Conservation (phyloP, 75 land plant genomes). For the Picea glauca region DNA sequence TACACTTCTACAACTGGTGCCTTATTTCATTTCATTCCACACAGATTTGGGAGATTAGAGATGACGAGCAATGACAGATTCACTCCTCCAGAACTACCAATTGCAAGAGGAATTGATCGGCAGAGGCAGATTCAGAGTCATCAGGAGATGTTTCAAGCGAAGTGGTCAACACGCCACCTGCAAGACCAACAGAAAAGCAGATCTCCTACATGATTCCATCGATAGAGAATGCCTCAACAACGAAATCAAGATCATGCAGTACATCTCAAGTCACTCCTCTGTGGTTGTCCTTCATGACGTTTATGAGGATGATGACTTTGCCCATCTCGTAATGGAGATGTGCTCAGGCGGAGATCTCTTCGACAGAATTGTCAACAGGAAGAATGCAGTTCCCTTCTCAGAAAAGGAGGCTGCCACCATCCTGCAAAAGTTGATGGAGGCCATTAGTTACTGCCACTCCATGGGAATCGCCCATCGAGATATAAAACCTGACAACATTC, state of each 20-base stretch:
- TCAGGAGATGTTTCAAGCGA: conserved; percentile 22
- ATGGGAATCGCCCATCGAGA: conserved; percentile 58
- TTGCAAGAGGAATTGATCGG: conserved; percentile 33
- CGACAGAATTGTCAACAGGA: conserved; percentile 18
- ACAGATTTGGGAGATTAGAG: too few species aligned
- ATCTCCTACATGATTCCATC: too few species aligned
- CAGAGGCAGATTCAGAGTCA: conserved; percentile 41
- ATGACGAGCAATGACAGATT: too few species aligned
- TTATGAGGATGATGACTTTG: conserved; percentile 27
- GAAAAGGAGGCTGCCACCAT: conserved; percentile 37
- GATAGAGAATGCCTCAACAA: too few species aligned
- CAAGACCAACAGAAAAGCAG: too few species aligned
- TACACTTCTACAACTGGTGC: too few species aligned
- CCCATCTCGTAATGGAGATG: conserved; percentile 13
- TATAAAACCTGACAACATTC: conserved; percentile 62
- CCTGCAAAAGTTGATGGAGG: conserved; percentile 24
- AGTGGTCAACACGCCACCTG: too few species aligned
- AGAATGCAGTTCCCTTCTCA: neutral
- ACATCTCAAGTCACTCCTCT: conserved; percentile 27
- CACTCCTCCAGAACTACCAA: too few species aligned
- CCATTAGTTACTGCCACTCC: conserved; percentile 45
- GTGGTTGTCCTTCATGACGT: conserved; percentile 31
- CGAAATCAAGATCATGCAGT: conserved; percentile 15
- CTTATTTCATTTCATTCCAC: too few species aligned
- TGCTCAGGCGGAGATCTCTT: conserved; percentile 29